Evolutionary conservation across 768 basidiomycete genomes (phyloP).

Genomic region (Boletellus emodensis): DNA sequence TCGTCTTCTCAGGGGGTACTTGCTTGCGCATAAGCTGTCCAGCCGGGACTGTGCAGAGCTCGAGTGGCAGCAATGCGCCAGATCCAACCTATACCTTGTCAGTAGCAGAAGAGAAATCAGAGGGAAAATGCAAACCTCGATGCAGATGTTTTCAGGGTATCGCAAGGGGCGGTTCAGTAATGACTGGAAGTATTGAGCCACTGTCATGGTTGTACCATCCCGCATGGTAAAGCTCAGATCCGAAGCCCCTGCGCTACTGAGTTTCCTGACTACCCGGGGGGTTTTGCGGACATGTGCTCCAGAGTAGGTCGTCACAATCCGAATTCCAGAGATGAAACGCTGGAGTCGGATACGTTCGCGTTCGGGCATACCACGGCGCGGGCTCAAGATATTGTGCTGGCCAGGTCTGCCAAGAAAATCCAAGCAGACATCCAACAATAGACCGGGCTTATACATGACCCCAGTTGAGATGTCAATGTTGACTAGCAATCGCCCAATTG

Average conservation of each 20-base stretch:
- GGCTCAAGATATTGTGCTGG: slow-evolving; percentile 35
- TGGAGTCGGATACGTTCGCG: slow-evolving; percentile 51
- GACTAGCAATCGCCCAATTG: slow-evolving; percentile 57
- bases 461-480: slow-evolving; percentile 79
- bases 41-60: slow-evolving; percentile 54
- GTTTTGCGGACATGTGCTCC: slow-evolving; percentile 37
- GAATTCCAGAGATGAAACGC: slow-evolving; percentile 52
- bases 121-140: slow-evolving; percentile 47
- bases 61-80: slow-evolving; percentile 63
- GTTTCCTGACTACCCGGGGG: slow-evolving; percentile 59
- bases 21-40: slow-evolving; percentile 75
- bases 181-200: slow-evolving; percentile 58
- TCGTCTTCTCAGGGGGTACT: slow-evolving; percentile 63
- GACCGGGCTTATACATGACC: slow-evolving; percentile 67
- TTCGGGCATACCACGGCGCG: slow-evolving; percentile 42
- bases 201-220: slow-evolving; percentile 52
- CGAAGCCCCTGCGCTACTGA: slow-evolving; percentile 51
- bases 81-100: slow-evolving; percentile 45
- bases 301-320: slow-evolving; percentile 42
- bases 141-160: slow-evolving; percentile 62
- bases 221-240: slow-evolving; percentile 53
- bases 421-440: slow-evolving; percentile 53
- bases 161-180: slow-evolving; percentile 50
- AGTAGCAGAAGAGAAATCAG: slow-evolving; percentile 18
- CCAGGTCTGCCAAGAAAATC: slow-evolving; percentile 43